Evolutionary conservation across 2,329 filamentous ascomycete genomes (phyloP).

Genomic region (Xylaria arbuscula): DNA sequence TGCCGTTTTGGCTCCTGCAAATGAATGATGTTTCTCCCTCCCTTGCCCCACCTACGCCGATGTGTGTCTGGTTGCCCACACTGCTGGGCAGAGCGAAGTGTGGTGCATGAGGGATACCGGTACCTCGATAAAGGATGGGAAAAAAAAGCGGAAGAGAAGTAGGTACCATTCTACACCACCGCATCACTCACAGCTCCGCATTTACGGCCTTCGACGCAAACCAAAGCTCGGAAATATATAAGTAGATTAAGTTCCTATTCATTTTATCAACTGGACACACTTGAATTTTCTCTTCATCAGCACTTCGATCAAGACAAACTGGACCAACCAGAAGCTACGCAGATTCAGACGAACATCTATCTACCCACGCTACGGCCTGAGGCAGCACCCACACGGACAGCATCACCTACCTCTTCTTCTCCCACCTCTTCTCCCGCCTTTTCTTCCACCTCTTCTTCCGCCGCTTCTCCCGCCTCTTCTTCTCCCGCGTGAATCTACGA

Average conservation of each 20-base stretch:
- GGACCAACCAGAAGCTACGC: background rate
- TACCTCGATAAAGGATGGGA: no score
- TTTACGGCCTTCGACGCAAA: slow-evolving; percentile 1
- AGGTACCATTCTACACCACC: background rate
- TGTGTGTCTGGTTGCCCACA: no score
- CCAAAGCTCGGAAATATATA: slow-evolving; percentile 4
- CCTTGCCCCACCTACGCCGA: no score
- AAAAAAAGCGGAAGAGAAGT: slow-evolving; percentile 9
- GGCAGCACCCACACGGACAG: background rate
- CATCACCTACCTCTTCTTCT: background rate
- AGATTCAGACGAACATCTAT: background rate
- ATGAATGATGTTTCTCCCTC: no score
- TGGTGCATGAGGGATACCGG: no score
- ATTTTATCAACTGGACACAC: background rate
- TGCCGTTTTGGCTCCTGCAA: no score
- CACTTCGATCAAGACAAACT: background rate
- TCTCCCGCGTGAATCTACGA: background rate
- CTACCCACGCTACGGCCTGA: background rate
- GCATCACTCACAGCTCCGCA: slow-evolving; percentile 8
- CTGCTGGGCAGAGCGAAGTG: no score
- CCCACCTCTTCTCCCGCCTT: no score
- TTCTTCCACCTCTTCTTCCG: no score
- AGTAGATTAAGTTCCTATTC: background rate
- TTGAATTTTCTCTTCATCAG: background rate
- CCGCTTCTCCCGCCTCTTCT: slow-evolving; percentile 1